Conservation (phyloP, 2,329 filamentous ascomycete genomes). For the Fusarium haematococcum region DNA sequence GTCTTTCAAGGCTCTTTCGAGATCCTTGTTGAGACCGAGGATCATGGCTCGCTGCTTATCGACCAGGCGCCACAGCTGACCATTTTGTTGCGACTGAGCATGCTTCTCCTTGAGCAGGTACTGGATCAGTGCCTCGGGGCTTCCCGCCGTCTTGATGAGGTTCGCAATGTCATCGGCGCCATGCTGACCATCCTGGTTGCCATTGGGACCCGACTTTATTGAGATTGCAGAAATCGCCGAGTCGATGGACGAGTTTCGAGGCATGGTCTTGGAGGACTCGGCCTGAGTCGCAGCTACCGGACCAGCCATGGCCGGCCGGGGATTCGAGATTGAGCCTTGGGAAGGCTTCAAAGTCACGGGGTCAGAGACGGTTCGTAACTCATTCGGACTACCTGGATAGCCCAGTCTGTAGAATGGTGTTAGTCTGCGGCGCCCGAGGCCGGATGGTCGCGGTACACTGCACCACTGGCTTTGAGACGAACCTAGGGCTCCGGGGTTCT, state of each 20-base stretch:
- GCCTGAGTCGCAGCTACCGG: conserved; percentile 55
- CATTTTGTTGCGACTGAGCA: conserved; percentile 87
- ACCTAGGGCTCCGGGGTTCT: conserved; percentile 50
- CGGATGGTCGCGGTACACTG: neutral
- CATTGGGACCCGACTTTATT: conserved; percentile 65
- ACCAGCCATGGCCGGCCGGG: conserved; percentile 61
- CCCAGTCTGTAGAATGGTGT: conserved; percentile 41
- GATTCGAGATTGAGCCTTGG: conserved; percentile 53
- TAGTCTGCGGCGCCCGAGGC: conserved; percentile 14
- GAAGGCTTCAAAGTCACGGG: conserved; percentile 58
- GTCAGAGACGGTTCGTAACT: conserved; percentile 59
- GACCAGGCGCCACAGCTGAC: conserved; percentile 93
- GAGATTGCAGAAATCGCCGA: conserved; percentile 88
- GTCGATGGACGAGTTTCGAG: conserved; percentile 90
- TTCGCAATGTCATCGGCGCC: conserved; percentile 80
- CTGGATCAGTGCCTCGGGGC: conserved; percentile 87
- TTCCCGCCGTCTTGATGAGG: conserved; percentile 86
- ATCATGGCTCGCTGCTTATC: conserved; percentile 98
- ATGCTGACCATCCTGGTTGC: conserved; percentile 68
- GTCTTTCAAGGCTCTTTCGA: conserved; percentile 90
- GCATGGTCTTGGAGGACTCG: conserved; percentile 56
- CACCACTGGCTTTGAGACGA: conserved; percentile 32
- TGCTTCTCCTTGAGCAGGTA: conserved; percentile 93
- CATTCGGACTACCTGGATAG: conserved; percentile 58
- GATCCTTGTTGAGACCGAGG: conserved; percentile 90